A percentile compares a stretch with the other conserved stretches of the same genome.
Conservation (phyloP, 352 stramenopile genomes). For the Peronosclerospora sorghi region DNA sequence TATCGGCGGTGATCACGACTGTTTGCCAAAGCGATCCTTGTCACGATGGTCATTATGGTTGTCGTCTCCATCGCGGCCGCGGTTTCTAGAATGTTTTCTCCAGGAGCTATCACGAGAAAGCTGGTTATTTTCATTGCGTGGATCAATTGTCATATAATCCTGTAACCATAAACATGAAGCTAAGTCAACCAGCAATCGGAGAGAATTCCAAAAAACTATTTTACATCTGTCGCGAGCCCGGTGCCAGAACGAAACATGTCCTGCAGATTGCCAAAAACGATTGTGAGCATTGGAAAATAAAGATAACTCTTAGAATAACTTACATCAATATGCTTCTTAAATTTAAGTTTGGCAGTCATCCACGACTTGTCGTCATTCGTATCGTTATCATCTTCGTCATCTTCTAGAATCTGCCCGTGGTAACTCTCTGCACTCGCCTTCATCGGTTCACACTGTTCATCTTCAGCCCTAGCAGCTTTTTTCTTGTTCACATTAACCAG, state of each 20-base stretch:
- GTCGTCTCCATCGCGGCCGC: constrained; percentile 3
- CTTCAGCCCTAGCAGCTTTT: neutral
- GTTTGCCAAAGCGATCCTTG: constrained; percentile 5
- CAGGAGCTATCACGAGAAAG: constrained; percentile 5
- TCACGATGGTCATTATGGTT: constrained; percentile 6
- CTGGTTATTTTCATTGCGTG: constrained; percentile 19
- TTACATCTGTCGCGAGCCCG: constrained; percentile 45
- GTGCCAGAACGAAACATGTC: constrained; percentile 61
- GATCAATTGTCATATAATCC: constrained; percentile 70
- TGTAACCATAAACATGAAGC: constrained; percentile 8
- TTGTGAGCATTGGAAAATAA: neutral
- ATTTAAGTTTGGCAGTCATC: constrained; percentile 83
- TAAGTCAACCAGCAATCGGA: neutral
- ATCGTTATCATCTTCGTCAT: constrained; percentile 26
- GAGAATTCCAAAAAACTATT: neutral
- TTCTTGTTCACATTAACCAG: constrained; percentile 33
- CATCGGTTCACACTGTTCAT: constrained; percentile 3
- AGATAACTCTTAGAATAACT: neutral
- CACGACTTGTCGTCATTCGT: constrained; percentile 48
- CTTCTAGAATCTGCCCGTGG: constrained; percentile 57
- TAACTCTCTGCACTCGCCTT: constrained; percentile 20
- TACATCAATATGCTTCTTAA: constrained; percentile 86
- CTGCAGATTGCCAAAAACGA: constrained; percentile 17
- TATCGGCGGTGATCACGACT: constrained; percentile 6
- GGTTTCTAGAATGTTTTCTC: constrained; percentile 8